Conservation (phyloP, 495 filamentous ascomycete genomes). For the Hypoxylon crocopeplum region DNA sequence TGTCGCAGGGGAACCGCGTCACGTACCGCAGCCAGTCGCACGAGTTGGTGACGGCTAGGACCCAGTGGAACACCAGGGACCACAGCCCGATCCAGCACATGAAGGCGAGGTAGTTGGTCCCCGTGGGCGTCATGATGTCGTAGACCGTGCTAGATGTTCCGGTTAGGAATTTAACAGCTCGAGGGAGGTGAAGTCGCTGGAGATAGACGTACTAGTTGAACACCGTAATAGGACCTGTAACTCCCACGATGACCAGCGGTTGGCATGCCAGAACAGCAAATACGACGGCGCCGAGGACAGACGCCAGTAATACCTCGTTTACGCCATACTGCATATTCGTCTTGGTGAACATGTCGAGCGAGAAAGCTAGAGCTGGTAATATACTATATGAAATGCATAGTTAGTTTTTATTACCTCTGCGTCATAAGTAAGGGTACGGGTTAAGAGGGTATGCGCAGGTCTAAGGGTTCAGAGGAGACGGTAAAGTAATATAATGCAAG, state of each 20-base stretch:
- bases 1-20: slow-evolving; percentile 84
- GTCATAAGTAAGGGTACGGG: no score
- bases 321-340: slow-evolving; percentile 81
- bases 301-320: slow-evolving; percentile 82
- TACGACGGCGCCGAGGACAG: slow-evolving; percentile 77
- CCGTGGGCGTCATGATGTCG: slow-evolving; percentile 75
- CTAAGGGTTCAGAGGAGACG: no score
- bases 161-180: no score
- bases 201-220: slow-evolving; percentile 71
- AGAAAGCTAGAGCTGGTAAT: slow-evolving; percentile 82
- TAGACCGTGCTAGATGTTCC: slow-evolving; percentile 68
- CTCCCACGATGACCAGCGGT: slow-evolving; percentile 85
- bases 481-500: no score
- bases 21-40: slow-evolving; percentile 84
- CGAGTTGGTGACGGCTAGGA: slow-evolving; percentile 77
- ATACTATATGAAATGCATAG: slow-evolving; percentile 61
- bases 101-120: slow-evolving; percentile 76
- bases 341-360: slow-evolving; percentile 83
- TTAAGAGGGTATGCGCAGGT: no score
- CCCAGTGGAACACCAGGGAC: slow-evolving; percentile 82
- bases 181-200: no score
- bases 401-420: no score
- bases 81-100: slow-evolving; percentile 90
- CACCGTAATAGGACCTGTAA: slow-evolving; percentile 88
- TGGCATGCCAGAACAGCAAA: slow-evolving; percentile 79